Evolutionary conservation across 495 filamentous ascomycete genomes (phyloP), one percentile per base, ranked within the genome.

Genomic region (Amniculicola lignicola): DNA sequence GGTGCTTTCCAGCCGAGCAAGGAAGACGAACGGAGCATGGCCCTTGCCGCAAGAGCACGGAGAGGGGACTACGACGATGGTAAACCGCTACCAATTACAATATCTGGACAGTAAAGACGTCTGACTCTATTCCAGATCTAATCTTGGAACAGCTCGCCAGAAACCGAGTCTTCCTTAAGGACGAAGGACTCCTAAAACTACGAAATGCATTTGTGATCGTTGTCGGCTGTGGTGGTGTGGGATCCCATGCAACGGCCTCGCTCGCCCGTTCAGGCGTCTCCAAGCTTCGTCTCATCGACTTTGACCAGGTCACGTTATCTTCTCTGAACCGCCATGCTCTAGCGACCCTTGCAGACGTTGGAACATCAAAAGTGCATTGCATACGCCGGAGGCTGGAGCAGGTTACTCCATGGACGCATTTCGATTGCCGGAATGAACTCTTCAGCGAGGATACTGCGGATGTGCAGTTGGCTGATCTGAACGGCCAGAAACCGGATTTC

Each of bases 111-210:
- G n/a, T n/a, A n/a, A n/a, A n/a, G n/a, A 27, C 15, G 22, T 2
- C 14, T 72, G 59, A 33, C 50, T 33, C 3, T 11, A 16, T 24
- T n/a, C 24, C 48, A 87, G 90, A 91, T 51, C 76, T 99, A 33
- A 94, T 97, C 59, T 81, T 93, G 55, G 93, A 99, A 75, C 93
- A 99, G 69, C 84, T 99, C 1, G 89, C 91, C 7, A 88, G 93
- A 28, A 99, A 96, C 72, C 82, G 88, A 38, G 89, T 92, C 7
- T 99, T 99, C 71, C 84, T 99, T 7, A 87, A 78, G 12, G 82
- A 89, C 46, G 82, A 82, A 23, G 93, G 92, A 23, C 84, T 97
- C 18, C 72, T 75, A 1, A 84, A 84, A 58, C 80, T 99, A 28
- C 88, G 90, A 35, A 77, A 79, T 22, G 78, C 93, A 14, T 94